phyloP scores from a whole-genome alignment of 2,329 filamentous ascomycete genomes.

The Talaromyces sp. region DNA sequence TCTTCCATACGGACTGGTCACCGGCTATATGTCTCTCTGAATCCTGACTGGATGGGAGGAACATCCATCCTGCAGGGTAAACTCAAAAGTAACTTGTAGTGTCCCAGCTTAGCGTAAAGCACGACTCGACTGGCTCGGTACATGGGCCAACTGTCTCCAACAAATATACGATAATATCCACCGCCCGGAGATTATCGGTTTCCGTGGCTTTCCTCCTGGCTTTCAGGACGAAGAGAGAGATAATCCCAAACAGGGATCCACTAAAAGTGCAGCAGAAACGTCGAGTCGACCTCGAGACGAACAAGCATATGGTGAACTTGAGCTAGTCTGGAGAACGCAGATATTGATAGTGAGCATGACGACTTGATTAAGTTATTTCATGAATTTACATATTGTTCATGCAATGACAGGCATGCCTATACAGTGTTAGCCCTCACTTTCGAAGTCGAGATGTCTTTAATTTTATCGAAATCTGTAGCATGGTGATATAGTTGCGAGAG shows the following conservation, averaged over 20 bases:
- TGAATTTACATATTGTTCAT: not conserved
- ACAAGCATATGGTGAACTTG: not conserved
- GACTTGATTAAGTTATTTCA: not conserved
- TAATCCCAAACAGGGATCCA: not conserved
- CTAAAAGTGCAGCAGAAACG: not conserved
- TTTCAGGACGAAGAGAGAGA: not conserved
- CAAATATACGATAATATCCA: not conserved
- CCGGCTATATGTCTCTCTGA: not conserved
- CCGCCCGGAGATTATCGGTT: not conserved
- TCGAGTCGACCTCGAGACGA: not conserved
- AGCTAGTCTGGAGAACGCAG: not conserved
- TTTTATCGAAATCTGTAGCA: not conserved
- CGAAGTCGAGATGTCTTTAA: not conserved
- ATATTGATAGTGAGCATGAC: not conserved
- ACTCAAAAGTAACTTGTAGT: not conserved
- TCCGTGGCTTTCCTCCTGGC: not conserved
- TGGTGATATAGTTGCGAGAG: not conserved
- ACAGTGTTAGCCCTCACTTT: not conserved
- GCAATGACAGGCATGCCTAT: not conserved
- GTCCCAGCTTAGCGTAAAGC: not conserved
- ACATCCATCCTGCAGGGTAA: not conserved
- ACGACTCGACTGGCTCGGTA: not conserved
- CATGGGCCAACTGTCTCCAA: not conserved
- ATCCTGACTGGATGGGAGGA: not conserved
- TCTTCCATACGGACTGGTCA: not conserved